These are phyloP conservation scores for Arctium lappa DNA, from an alignment of 129 eudicot genomes.

Conservation along the genomic window DNA sequence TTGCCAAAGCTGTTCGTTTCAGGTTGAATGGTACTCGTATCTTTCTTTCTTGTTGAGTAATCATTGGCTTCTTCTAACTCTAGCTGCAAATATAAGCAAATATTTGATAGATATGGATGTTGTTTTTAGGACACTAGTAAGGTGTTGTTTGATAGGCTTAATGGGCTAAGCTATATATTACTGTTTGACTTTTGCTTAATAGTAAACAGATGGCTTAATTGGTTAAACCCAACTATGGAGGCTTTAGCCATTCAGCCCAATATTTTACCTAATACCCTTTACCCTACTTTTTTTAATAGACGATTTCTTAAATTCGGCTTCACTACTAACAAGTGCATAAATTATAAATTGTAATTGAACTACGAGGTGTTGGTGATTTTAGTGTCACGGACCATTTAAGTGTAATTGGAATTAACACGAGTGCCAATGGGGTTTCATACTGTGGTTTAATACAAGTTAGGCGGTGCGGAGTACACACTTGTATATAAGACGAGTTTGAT, in stretches of 20 bases:
- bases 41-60: conserved; percentile 15
- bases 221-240: background rate
- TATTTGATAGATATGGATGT: background rate
- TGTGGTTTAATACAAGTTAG: too few relatives aligned
- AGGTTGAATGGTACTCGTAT: conserved; percentile 82
- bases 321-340: background rate
- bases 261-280: background rate
- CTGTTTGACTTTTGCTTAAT: background rate
- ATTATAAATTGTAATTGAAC: background rate
- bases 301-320: background rate
- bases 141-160: background rate
- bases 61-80: background rate
- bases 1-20: conserved; percentile 87
- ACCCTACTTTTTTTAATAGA: background rate
- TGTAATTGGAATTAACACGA: too few relatives aligned
- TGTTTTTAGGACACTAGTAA: background rate
- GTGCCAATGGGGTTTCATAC: too few relatives aligned
- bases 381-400: too few relatives aligned
- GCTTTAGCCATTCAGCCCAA: background rate
- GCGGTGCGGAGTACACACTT: too few relatives aligned
- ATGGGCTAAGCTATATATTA: background rate
- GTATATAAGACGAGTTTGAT: too few relatives aligned
- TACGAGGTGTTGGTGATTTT: too few relatives aligned
- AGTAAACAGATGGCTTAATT: background rate
- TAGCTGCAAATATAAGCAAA: background rate